These are phyloP conservation scores for Solanum appendiculatum DNA, from an alignment of 257 asterid genomes.

Conservation along the genomic window DNA sequence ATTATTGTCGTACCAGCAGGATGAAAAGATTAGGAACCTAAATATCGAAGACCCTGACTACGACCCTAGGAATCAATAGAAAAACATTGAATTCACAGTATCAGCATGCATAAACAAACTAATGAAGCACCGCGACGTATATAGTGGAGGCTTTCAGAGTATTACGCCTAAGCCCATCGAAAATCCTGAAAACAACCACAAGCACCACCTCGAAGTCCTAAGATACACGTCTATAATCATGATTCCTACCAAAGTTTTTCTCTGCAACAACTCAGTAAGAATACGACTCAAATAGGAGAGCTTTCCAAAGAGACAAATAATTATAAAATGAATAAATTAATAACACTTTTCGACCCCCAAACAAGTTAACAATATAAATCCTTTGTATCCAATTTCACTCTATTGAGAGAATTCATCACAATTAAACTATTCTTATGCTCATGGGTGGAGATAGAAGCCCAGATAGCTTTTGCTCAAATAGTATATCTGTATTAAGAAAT, in stretches of 20 bases:
- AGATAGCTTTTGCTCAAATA: background rate
- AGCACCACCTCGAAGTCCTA: background rate
- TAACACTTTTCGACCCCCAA: background rate
- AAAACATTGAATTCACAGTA: background rate
- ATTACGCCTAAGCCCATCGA: background rate
- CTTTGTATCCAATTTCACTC: background rate
- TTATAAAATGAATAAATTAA: background rate
- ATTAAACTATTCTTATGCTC: background rate
- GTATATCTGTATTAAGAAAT: background rate
- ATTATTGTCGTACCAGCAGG: too few relatives aligned
- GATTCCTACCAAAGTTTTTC: background rate
- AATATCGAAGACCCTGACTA: background rate
- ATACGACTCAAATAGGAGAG: background rate
- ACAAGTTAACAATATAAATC: background rate
- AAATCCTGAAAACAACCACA: background rate
- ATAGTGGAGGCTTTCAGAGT: too few relatives aligned
- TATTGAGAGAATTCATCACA: background rate
- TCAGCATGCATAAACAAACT: background rate
- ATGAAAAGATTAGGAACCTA: too few relatives aligned
- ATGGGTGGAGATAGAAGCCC: background rate
- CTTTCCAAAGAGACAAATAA: background rate
- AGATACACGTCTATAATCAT: background rate
- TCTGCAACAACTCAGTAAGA: background rate
- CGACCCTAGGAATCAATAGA: background rate
- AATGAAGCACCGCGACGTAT: too few relatives aligned